Evolutionary conservation across 2,329 filamentous ascomycete genomes (phyloP).

Genomic region (Samsoniella hepiali): DNA sequence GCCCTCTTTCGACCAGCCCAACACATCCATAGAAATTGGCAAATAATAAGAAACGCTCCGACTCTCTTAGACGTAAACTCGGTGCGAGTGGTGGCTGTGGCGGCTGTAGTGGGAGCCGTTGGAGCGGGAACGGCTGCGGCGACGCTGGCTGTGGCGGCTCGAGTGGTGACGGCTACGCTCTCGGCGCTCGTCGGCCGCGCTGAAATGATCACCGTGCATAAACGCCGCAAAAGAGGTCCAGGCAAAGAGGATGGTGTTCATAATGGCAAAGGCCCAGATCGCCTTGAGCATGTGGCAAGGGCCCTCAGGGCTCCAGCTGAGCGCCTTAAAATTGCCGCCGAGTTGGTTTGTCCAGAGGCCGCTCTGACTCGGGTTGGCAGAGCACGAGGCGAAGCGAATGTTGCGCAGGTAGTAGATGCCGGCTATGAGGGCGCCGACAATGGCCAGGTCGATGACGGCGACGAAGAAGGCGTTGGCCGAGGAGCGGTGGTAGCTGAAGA

Average conservation of each 20-base stretch:
- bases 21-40: neutral
- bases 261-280: slow-evolving; percentile 83
- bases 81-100: slow-evolving; percentile 44
- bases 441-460: slow-evolving; percentile 55
- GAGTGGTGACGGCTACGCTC: slow-evolving; percentile 36
- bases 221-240: slow-evolving; percentile 70
- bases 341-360: slow-evolving; percentile 55
- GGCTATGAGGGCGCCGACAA: slow-evolving; percentile 63
- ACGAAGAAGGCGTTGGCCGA: slow-evolving; percentile 60
- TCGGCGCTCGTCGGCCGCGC: slow-evolving; percentile 35
- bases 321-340: slow-evolving; percentile 57
- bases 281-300: slow-evolving; percentile 91
- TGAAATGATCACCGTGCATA: slow-evolving; percentile 52
- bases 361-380: slow-evolving; percentile 50
- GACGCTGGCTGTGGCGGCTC: slow-evolving; percentile 41
- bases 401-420: slow-evolving; percentile 58
- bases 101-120: slow-evolving; percentile 41
- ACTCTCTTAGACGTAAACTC: slow-evolving; percentile 45
- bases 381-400: slow-evolving; percentile 65
- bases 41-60: neutral
- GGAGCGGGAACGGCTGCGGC: slow-evolving; percentile 36
- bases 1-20: neutral
- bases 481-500: slow-evolving; percentile 65
- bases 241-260: slow-evolving; percentile 79
- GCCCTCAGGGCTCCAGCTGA: slow-evolving; percentile 62